Evolutionary conservation across 106 monocot species (phyloP), one percentile per base, ranked within the genome.

Genomic region (Platanthera guangdongensis): DNA sequence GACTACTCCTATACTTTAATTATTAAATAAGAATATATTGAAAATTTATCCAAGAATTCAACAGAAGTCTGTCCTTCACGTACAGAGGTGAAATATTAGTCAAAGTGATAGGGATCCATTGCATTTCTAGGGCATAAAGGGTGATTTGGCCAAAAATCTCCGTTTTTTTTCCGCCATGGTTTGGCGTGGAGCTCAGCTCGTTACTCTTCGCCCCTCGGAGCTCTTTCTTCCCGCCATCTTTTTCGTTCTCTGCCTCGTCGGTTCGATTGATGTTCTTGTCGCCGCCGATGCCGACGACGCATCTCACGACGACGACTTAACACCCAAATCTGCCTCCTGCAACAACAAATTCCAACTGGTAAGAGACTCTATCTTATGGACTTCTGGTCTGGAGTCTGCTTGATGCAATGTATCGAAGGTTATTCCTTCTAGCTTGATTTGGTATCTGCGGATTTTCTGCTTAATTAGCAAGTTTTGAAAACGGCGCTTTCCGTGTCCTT

Each of bases 301-400:
- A 19, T 63, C 80, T 32, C 74, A 78, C 76, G 86, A 89, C 52
- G 84, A 87, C 57, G 82, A 63, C 8, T 78, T 54, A 49, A 21
- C 71, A 28, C 82, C 77, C 55, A 55, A 74, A 21, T 82, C 84
- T 13, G 81, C 86, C 2, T 73, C 73, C 51, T 89, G 89, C 80
- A 80, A 79, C 78, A 86, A 88, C 79, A 87, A 88, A 73, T 92
- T 87, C 80, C 82, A 87, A 74, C 77, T 92, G 87, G 92, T 87
- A 82, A 67, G 84, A 14, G 39, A 6, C 14, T 47, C 5, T 57
- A 4, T 39, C 8, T 19, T 48, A n/a, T 71, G 18, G 22, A 21
- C 16, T 50, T 50, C 16, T 48, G 14, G 9, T 71, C 50, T 0
- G 15, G 4, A 25, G 11, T 57, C 28, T 78, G n/a, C 3, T 69